phyloP scores from a whole-genome alignment of 2,329 filamentous ascomycete species.

The Clarireedia paspali region DNA sequence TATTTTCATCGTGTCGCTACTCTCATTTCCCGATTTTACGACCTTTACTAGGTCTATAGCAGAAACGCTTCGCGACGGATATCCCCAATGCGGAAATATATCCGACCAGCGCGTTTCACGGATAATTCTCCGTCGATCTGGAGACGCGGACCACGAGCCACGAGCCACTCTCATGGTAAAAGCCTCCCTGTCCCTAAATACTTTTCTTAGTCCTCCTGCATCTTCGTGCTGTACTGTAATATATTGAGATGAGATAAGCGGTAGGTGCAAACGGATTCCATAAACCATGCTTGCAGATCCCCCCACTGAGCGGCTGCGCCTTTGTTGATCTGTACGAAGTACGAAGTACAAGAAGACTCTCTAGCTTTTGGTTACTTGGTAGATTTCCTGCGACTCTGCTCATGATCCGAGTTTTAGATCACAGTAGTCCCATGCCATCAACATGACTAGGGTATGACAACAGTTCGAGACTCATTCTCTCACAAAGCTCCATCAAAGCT shows the following conservation, averaged over 20 bases:
- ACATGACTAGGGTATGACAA: not conserved
- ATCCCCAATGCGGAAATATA: not conserved
- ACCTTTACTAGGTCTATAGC: no score
- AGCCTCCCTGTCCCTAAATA: no score
- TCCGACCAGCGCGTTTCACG: not conserved
- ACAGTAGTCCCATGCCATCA: not conserved
- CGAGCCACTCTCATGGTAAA: no score
- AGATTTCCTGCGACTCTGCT: not conserved
- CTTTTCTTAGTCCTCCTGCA: no score
- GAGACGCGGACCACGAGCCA: not conserved
- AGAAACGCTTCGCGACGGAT: not conserved
- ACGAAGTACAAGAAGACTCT: no score
- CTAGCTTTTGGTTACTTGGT: not conserved
- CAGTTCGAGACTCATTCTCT: no score
- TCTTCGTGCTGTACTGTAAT: no score
- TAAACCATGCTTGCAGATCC: not conserved
- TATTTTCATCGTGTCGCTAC: no score
- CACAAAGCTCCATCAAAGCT: no score
- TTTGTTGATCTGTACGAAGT: not conserved
- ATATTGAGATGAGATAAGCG: no score
- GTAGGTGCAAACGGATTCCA: no score
- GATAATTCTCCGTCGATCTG: not conserved
- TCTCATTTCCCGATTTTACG: no score
- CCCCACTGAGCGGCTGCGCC: not conserved
- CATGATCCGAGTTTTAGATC: not conserved